Percentiles rank a stretch among this genome's conserved stretches.
Conservation (phyloP, 2,329 filamentous ascomycete species). For the Blastomyces gilchristii region DNA sequence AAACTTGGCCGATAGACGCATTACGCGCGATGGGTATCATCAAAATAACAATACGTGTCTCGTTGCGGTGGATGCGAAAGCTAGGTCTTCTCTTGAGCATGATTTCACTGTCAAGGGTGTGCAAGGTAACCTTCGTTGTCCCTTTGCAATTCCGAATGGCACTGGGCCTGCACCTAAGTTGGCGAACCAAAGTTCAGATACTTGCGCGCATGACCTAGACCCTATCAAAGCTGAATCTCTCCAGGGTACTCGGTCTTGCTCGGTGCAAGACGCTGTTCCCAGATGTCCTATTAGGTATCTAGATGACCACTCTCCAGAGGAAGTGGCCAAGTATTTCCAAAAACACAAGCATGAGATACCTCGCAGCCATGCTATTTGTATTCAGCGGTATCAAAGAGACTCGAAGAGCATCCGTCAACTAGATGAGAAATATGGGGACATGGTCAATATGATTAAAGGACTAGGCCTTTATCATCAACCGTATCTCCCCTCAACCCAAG, state of each 20-base stretch:
- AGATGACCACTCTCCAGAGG: slow-evolving; percentile 84
- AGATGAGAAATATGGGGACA: slow-evolving; percentile 85
- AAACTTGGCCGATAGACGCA: slow-evolving; percentile 22
- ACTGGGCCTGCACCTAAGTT: slow-evolving; percentile 28
- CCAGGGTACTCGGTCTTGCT: slow-evolving; percentile 37
- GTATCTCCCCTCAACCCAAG: slow-evolving; percentile 57
- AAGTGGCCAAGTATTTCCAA: slow-evolving; percentile 87
- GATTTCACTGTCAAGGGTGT: slow-evolving; percentile 84
- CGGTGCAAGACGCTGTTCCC: slow-evolving; percentile 39
- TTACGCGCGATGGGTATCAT: slow-evolving; percentile 22
- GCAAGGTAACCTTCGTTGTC: slow-evolving; percentile 69
- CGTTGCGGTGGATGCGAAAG: slow-evolving; percentile 42
- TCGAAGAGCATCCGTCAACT: slow-evolving; percentile 76
- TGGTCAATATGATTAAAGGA: slow-evolving; percentile 90
- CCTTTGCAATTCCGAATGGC: slow-evolving; percentile 53
- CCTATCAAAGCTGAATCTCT: slow-evolving; percentile 41
- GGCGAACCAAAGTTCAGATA: slow-evolving; percentile 32
- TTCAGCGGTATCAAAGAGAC: slow-evolving; percentile 79
- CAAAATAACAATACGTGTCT: slow-evolving; percentile 31
- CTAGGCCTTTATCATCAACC: slow-evolving; percentile 79
- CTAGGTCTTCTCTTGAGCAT: slow-evolving; percentile 63
- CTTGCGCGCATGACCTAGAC: slow-evolving; percentile 46
- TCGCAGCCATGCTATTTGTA: slow-evolving; percentile 84
- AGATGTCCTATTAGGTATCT: slow-evolving; percentile 90
- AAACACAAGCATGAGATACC: slow-evolving; percentile 92